Evolutionary conservation across 2,329 filamentous ascomycete genomes (phyloP).

Genomic region (Grosmannia clavigera): DNA sequence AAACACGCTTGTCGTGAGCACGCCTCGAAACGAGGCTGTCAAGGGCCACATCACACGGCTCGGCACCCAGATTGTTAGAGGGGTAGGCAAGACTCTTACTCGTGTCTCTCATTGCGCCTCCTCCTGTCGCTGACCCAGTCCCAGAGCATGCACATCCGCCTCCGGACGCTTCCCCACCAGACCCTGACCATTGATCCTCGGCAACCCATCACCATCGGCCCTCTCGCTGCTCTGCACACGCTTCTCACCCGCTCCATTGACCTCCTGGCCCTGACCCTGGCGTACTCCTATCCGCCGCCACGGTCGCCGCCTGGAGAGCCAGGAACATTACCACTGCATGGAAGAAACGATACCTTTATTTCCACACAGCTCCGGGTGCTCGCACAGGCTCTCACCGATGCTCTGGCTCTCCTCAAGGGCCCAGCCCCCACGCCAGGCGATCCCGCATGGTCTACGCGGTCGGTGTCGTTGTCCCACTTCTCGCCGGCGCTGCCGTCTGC

Average conservation of each 20-base stretch:
- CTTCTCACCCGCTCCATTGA: conserved; percentile 75
- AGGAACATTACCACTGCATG: neutral
- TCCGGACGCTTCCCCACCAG: conserved; percentile 51
- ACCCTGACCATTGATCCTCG: conserved; percentile 35
- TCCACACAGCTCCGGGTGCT: conserved; percentile 44
- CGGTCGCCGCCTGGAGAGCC: neutral
- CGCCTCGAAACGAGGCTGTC: conserved; percentile 72
- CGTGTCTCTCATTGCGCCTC: neutral
- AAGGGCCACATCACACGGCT: conserved; percentile 88
- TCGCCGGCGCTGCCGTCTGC: conserved; percentile 40
- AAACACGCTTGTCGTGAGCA: conserved; percentile 81
- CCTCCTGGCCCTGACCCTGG: conserved; percentile 65
- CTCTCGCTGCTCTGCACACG: conserved; percentile 60
- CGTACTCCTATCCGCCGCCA: conserved; percentile 31
- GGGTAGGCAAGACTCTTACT: conserved; percentile 39
- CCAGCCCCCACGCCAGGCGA: conserved; percentile 26
- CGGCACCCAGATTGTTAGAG: conserved; percentile 83
- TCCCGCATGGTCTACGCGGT: conserved; percentile 30
- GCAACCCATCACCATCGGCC: conserved; percentile 47
- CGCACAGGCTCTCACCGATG: conserved; percentile 39
- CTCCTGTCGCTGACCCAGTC: neutral
- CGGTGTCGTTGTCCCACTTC: conserved; percentile 32
- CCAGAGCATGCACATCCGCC: conserved; percentile 64
- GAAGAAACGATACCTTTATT: conserved; percentile 26
- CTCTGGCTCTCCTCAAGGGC: conserved; percentile 43